phyloP scores from a whole-genome alignment of 176 grass and related monocot species.

The Melocanna baccifera region DNA sequence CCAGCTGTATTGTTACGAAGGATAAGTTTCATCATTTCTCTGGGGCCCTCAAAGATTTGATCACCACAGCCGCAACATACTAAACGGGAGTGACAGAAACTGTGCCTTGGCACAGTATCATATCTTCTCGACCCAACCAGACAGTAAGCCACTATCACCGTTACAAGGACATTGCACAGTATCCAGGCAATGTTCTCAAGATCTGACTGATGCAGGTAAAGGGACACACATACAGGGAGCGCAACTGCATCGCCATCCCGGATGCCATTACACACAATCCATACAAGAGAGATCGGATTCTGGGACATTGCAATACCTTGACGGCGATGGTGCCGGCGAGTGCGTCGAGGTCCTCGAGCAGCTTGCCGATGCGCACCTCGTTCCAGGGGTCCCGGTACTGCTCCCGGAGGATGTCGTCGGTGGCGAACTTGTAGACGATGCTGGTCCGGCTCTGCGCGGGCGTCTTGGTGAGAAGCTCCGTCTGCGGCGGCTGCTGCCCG shows the following conservation, averaged over 20 bases:
- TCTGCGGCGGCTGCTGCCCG: constrained; percentile 43
- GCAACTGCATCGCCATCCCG: background rate
- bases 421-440: constrained; percentile 79
- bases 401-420: constrained; percentile 80
- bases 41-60: background rate
- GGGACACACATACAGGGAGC: background rate
- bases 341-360: constrained; percentile 95
- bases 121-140: background rate
- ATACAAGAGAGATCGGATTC: background rate
- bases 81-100: background rate
- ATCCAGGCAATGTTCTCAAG: background rate
- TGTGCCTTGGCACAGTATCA: background rate
- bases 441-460: constrained; percentile 78
- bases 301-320: constrained; percentile 42
- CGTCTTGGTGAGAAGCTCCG: constrained; percentile 73
- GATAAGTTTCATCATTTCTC: background rate
- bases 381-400: constrained; percentile 88
- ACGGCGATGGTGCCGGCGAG: constrained; percentile 85
- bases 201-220: background rate
- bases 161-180: background rate
- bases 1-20: background rate
- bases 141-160: background rate
- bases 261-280: background rate
- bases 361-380: constrained; percentile 84
- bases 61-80: background rate